Conservation (phyloP, 108 stramenopile species). For the Nitzschia palea region DNA sequence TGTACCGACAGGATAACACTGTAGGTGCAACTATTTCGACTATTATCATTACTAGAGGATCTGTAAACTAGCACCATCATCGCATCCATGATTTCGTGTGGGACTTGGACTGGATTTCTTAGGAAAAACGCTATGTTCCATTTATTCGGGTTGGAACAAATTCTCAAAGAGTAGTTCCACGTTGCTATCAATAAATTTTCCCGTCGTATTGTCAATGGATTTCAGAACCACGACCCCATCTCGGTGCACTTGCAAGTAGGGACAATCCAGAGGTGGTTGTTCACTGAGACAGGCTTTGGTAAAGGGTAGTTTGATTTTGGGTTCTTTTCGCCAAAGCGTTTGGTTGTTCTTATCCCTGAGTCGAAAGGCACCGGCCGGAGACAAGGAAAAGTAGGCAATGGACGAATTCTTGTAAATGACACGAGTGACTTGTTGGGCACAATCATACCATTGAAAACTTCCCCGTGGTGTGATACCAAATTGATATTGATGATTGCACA, state of each 20-base stretch:
- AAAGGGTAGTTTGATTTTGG: neutral
- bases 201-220: no score
- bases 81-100: no score
- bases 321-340: slow-evolving; percentile 3
- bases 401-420: slow-evolving; percentile 10
- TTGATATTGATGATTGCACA: slow-evolving; percentile 6
- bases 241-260: slow-evolving; percentile 18
- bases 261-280: slow-evolving; percentile 14
- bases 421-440: neutral
- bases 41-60: no score
- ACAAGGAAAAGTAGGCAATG: neutral
- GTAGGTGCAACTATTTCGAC: no score
- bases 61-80: no score
- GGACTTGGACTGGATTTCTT: no score
- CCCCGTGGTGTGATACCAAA: slow-evolving; percentile 1
- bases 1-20: no score
- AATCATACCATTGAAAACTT: neutral
- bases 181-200: no score
- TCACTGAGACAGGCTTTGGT: neutral
- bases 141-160: no score
- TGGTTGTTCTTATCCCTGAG: neutral
- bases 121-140: no score
- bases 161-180: no score
- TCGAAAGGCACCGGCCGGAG: neutral
- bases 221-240: slow-evolving; percentile 12